A percentile compares a stretch with the other conserved stretches of the same genome.
These are phyloP conservation scores for Phalaenopsis hybrid DNA, from an alignment of 116 monocot genomes.

Conservation along the genomic window DNA sequence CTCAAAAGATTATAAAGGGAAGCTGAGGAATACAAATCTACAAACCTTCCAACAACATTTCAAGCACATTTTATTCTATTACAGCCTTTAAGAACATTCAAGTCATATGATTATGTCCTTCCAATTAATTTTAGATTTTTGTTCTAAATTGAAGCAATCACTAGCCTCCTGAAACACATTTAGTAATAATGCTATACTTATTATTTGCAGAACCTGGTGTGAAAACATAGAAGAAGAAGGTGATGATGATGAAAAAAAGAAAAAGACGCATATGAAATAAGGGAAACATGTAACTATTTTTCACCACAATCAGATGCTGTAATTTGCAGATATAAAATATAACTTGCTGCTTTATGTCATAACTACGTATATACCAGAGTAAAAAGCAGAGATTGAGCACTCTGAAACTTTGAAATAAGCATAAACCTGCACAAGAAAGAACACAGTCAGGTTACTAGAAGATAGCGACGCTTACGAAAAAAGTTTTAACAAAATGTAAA, in stretches of 20 bases:
- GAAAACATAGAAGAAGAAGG: neutral
- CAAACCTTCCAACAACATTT: too few species aligned
- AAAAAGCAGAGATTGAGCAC: slow-evolving; percentile 67
- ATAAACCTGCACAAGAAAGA: slow-evolving; percentile 57
- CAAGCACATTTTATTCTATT: too few species aligned
- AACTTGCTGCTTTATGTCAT: slow-evolving; percentile 6
- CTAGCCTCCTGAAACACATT: neutral
- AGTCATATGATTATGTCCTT: neutral
- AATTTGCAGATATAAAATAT: neutral
- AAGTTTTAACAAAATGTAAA: neutral
- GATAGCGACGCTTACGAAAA: neutral
- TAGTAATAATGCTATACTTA: neutral
- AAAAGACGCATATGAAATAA: neutral
- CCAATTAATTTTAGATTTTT: neutral
- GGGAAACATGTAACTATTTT: neutral
- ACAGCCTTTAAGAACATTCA: neutral
- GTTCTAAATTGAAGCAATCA: neutral
- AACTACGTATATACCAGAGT: slow-evolving; percentile 55
- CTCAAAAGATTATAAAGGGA: too few species aligned
- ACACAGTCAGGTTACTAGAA: slow-evolving; percentile 2
- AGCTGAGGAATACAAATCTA: too few species aligned
- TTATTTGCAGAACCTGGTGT: neutral
- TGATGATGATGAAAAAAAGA: neutral
- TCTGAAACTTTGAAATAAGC: slow-evolving; percentile 67
- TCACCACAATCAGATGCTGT: neutral